Evolutionary conservation across 345 rosid genomes (phyloP), one percentile per base, ranked within the genome.

Genomic region (Populus pruinosa): DNA sequence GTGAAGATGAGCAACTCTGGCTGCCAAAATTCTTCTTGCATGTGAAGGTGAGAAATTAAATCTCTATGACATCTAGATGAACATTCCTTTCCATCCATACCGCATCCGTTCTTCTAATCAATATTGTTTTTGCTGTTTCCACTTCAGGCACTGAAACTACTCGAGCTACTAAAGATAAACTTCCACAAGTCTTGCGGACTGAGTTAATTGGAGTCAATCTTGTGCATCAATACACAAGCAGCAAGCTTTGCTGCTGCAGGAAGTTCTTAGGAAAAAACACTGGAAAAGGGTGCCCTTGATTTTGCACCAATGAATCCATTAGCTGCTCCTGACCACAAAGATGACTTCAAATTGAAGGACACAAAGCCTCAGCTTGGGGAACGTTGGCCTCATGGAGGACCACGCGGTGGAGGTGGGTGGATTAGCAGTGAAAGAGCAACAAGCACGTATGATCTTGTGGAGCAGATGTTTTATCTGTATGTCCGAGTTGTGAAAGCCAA

Each of bases 361-460:
- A 94, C 91, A 77, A 93, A 90, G 81, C 97, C 91, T 62, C 92
- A 94, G 86, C 97, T 94, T 4, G 97, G 98, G 67, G 98, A 94
- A 82, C 83, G 89, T 77, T 93, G 98, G 98, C 98, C 97, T 36
- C 98, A 93, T 82, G 81, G 84, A 49, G 84, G 71, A 20, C 31
- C 72, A 4, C 81, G 80, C 1, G 67, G 84, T 5, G 84, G 84
- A 69, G 81, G 76, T 0, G 81, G 84, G 8, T 77, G 81, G 84
- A 82, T 82, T 76, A 82, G 78, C 76, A 77, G 84, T 18, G 84
- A 82, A 5, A 73, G 80, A 73, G 78, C 80, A 35, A 82, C 84
- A 39, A 82, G 84, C 82, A 82, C 84, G 2, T 82, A 82, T 65
- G 84, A 82, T 75, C 81, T 82, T 41, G 84, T 82, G 17, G 84